Percentiles rank a stretch among this genome's conserved stretches.
These are phyloP conservation scores for Leccinellum rugosiceps DNA, from an alignment of 768 basidiomycete genomes.

Conservation along the genomic window DNA sequence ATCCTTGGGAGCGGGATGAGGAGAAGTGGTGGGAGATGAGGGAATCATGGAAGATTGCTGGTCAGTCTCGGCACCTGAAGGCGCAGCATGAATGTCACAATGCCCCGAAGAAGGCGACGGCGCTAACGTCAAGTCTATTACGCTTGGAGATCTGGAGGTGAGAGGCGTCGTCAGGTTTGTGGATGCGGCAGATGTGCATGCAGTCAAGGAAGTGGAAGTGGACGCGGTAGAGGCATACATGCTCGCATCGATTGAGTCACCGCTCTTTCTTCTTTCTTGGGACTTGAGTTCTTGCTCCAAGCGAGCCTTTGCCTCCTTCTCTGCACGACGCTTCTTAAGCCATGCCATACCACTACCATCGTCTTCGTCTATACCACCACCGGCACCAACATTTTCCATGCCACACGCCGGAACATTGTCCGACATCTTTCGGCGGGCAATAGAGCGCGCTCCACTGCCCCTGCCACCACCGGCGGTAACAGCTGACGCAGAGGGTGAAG, in stretches of 20 bases:
- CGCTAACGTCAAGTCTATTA: slow-evolving; percentile 12
- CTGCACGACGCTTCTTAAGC: slow-evolving; percentile 65
- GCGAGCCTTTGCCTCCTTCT: slow-evolving; percentile 43
- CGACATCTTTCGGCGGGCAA: slow-evolving; percentile 17
- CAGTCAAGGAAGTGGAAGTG: slow-evolving; percentile 22
- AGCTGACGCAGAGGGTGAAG: slow-evolving; percentile 4
- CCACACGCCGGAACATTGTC: slow-evolving; percentile 20
- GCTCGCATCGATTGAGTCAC: slow-evolving; percentile 22
- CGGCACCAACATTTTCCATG: slow-evolving; percentile 25
- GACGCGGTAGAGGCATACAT: slow-evolving; percentile 23
- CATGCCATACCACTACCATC: slow-evolving; percentile 88
- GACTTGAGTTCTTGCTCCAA: slow-evolving; percentile 16
- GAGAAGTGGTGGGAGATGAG: neutral
- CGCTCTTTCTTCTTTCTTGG: slow-evolving; percentile 22
- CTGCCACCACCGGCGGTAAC: slow-evolving; percentile 16
- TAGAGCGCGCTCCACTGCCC: slow-evolving; percentile 10
- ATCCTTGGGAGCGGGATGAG: slow-evolving; percentile 7
- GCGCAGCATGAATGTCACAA: neutral
- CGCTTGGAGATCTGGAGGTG: slow-evolving; percentile 21
- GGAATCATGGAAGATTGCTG: neutral
- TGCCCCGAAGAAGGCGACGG: slow-evolving; percentile 4
- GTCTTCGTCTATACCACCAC: slow-evolving; percentile 48
- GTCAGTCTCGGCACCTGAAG: neutral
- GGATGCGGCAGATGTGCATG: slow-evolving; percentile 19
- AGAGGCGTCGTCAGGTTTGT: slow-evolving; percentile 16